These are phyloP conservation scores for Fusarium sarcochroum DNA, from an alignment of 2,329 filamentous ascomycete genomes.

Conservation along the genomic window DNA sequence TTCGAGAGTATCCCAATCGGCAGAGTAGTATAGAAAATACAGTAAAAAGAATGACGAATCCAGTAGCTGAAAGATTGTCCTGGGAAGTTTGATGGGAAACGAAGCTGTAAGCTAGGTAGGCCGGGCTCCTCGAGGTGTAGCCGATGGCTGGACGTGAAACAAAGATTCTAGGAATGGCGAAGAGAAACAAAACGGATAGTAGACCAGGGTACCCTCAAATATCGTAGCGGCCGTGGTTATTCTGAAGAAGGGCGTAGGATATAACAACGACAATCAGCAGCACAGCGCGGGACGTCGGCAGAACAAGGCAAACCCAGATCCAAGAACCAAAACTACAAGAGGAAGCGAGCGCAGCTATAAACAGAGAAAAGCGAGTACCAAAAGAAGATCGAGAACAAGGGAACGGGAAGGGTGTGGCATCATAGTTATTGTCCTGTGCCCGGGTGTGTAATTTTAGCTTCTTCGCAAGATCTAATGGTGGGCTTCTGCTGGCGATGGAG, in stretches of 20 bases:
- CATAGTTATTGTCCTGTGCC: slow-evolving; percentile 27
- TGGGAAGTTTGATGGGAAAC: slow-evolving; percentile 8
- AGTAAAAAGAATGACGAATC: slow-evolving; percentile 7
- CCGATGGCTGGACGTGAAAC: slow-evolving; percentile 33
- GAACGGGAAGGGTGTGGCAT: slow-evolving; percentile 36
- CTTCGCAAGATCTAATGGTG: slow-evolving; percentile 43
- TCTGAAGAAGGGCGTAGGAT: not conserved
- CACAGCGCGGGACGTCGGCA: slow-evolving; percentile 30
- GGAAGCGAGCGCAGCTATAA: slow-evolving; percentile 20
- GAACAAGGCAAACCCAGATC: slow-evolving; percentile 31
- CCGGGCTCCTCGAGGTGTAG: slow-evolving; percentile 21
- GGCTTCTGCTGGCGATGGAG: slow-evolving; percentile 20
- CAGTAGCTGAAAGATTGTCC: slow-evolving; percentile 8
- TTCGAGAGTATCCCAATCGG: slow-evolving; percentile 1
- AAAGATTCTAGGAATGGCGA: slow-evolving; percentile 23
- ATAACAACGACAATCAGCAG: slow-evolving; percentile 40
- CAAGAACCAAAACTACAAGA: slow-evolving; percentile 21
- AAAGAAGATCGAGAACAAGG: slow-evolving; percentile 18
- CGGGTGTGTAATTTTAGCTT: slow-evolving; percentile 36
- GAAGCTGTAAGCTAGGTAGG: slow-evolving; percentile 22
- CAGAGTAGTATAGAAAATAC: not conserved
- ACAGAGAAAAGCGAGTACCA: slow-evolving; percentile 16
- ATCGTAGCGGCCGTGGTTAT: slow-evolving; percentile 21
- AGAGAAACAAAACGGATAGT: slow-evolving; percentile 23
- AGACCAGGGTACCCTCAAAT: slow-evolving; percentile 29